phyloP scores from a whole-genome alignment of 208 protist species.

The Histomonas meleagridis region DNA sequence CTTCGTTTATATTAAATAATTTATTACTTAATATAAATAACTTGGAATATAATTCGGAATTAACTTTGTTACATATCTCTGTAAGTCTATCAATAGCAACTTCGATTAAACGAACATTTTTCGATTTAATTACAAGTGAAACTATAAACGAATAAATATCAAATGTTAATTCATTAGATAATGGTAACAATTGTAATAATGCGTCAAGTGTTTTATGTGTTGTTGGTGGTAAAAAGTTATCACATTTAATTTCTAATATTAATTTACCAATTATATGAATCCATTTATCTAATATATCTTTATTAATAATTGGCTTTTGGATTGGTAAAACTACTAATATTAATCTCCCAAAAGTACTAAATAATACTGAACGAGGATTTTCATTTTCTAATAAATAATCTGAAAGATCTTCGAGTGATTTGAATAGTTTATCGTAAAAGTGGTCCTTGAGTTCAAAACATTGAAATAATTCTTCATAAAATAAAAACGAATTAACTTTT shows the following conservation, averaged over 20 bases:
- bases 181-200: neutral
- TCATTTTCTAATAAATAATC: neutral
- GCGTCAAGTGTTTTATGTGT: neutral
- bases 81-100: neutral
- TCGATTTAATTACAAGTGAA: neutral
- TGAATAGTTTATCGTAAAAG: neutral
- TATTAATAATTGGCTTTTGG: neutral
- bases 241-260: neutral
- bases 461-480: slow-evolving; percentile 11
- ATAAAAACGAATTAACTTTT: neutral
- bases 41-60: neutral
- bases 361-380: neutral
- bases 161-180: neutral
- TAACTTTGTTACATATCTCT: neutral
- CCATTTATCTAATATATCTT: neutral
- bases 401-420: neutral
- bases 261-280: neutral
- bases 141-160: neutral
- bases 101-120: neutral
- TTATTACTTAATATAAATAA: neutral
- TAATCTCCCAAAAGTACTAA: neutral
- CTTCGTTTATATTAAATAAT: neutral
- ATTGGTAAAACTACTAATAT: neutral
- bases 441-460: neutral
- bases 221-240: neutral